Evolutionary conservation across 257 asterid genomes (phyloP), one percentile per base, ranked within the genome.

Genomic region (Solanum chiquidenum): DNA sequence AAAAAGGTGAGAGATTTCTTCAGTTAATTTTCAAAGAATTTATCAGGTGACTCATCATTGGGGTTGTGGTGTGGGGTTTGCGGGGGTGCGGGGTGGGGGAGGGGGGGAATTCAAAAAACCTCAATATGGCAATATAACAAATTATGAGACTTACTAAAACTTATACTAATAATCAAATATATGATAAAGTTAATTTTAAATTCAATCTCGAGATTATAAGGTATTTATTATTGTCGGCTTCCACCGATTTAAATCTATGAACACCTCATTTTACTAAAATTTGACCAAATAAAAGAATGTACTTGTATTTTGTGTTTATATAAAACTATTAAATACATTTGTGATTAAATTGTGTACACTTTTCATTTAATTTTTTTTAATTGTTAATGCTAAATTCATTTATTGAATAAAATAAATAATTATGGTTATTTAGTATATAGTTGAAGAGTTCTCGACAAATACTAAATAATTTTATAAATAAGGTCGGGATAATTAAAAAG

Each of bases 31-130:
- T 75, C 34, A 76, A 76, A 12, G 23, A 46, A 16, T 31, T 20
- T 37, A 75, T 38, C 29, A 75, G 3, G 3, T 12, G 18, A 37
- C 31, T 75, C 52, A 37, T 16, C 27, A 73, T 20, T 73, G 2
- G 40, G 27, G 76, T 1, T 4, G n/a, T 9, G 44, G 27, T 12
- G 5, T 2, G 84, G 14, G n/a, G 8, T 11, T 5, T 8, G 23
- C 0, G 0, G 1, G 16, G 14, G 16, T n/a, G n/a, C n/a, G 21
- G 20, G 60, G 0, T 9, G 14, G 14, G 58, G 52, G 14, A 0
- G 4, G 49, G 49, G 49, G 49, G 5, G n/a, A 79, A 80, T 46
- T 80, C 85, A 46, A 80, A 80, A 80, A 27, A 12, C 40, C 11
- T 77, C 64, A 42, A 79, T 44, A 14, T 34, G 62, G 25, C 38